These are phyloP conservation scores for Xylaria sp. DNA, from an alignment of 2,329 filamentous ascomycete species.

Conservation along the genomic window DNA sequence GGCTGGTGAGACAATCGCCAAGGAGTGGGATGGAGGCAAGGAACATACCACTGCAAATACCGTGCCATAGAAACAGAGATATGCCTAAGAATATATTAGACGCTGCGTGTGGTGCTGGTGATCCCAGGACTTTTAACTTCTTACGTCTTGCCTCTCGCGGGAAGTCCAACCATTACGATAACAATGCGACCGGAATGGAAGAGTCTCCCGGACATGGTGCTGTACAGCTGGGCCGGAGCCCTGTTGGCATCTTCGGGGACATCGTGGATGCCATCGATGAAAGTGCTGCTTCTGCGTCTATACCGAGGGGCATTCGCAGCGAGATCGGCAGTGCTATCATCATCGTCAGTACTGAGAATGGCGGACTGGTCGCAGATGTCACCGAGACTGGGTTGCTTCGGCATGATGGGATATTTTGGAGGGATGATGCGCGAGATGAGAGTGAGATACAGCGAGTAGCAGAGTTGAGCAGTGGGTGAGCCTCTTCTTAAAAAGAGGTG, in stretches of 20 bases:
- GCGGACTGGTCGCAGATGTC: slow-evolving; percentile 17
- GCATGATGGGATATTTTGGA: slow-evolving; percentile 9
- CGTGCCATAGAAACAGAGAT: slow-evolving; percentile 93
- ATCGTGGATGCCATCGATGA: slow-evolving; percentile 96
- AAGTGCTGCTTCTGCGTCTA: slow-evolving; percentile 87
- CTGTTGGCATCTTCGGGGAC: slow-evolving; percentile 73
- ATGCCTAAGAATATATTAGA: slow-evolving; percentile 51
- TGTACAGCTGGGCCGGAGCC: slow-evolving; percentile 95
- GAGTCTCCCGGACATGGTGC: slow-evolving; percentile 91
- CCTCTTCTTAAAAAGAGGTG: neutral
- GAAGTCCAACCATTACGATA: slow-evolving; percentile 93
- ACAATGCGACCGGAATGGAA: slow-evolving; percentile 97
- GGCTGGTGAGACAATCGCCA: slow-evolving; percentile 15
- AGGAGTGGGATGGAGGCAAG: neutral
- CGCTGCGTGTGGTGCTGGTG: neutral
- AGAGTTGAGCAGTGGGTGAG: neutral
- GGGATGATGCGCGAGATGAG: no score
- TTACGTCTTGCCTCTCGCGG: slow-evolving; percentile 90
- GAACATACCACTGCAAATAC: slow-evolving; percentile 76
- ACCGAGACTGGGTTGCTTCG: slow-evolving; percentile 20
- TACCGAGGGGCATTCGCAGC: slow-evolving; percentile 87
- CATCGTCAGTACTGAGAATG: slow-evolving; percentile 32
- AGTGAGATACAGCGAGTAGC: neutral
- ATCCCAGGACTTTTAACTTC: slow-evolving; percentile 26
- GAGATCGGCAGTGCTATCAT: slow-evolving; percentile 74